Percentiles rank a stretch among this genome's conserved stretches.
Conservation (phyloP, 495 filamentous ascomycete genomes). For the Aspergillus leporis region DNA sequence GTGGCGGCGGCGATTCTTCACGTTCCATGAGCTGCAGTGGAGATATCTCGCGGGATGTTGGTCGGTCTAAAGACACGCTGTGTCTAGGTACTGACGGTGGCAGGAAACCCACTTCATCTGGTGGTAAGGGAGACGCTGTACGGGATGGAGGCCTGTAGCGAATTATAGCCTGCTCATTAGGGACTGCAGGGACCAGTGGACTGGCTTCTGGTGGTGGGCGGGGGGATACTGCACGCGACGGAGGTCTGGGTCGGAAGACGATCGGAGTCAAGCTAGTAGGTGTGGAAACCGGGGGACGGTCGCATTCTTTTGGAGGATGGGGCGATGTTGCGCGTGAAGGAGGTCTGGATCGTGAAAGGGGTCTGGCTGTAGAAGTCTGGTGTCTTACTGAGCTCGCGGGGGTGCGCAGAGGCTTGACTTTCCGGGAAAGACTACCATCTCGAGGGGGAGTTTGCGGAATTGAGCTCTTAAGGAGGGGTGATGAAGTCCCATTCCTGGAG, state of each 20-base stretch:
- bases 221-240: constrained; percentile 14
- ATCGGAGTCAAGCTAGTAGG: background rate
- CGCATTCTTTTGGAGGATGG: constrained; percentile 16
- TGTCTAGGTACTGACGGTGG: constrained; percentile 35
- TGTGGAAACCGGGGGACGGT: constrained; percentile 3
- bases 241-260: constrained; percentile 1
- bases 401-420: constrained; percentile 40
- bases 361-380: constrained; percentile 34
- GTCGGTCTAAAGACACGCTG: constrained; percentile 27
- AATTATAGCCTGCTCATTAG: background rate
- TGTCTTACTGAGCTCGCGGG: constrained; percentile 40
- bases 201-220: constrained; percentile 5
- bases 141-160: constrained; percentile 11
- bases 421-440: constrained; percentile 36
- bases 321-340: constrained; percentile 33
- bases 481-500: constrained; percentile 28
- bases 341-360: constrained; percentile 31
- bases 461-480: constrained; percentile 37
- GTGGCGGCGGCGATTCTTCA: constrained; percentile 48
- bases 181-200: constrained; percentile 4
- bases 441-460: constrained; percentile 52
- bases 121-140: constrained; percentile 28
- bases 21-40: constrained; percentile 35
- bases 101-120: constrained; percentile 27
- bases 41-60: constrained; percentile 38